phyloP scores from a whole-genome alignment of 352 stramenopile genomes.

The Globisporangium parvum region DNA sequence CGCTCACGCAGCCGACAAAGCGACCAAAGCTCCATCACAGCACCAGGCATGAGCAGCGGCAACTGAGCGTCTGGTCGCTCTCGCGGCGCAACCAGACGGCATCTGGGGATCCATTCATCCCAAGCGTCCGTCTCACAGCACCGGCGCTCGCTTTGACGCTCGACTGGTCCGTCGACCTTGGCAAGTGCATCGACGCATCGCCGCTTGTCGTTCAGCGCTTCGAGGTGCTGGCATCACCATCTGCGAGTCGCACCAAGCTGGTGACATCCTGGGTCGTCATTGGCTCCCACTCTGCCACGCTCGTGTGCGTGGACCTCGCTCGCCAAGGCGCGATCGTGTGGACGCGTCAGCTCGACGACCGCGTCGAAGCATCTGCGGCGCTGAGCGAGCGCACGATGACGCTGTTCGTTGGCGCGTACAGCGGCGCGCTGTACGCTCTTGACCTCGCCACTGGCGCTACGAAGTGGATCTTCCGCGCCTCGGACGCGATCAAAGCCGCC shows the following conservation, averaged over 20 bases:
- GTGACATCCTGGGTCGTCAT: conserved; percentile 26
- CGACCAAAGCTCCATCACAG: background rate
- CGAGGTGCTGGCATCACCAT: background rate
- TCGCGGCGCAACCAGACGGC: conserved; percentile 24
- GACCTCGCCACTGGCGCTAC: conserved; percentile 22
- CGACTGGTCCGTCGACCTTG: conserved; percentile 30
- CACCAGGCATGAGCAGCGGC: background rate
- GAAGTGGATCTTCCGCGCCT: conserved; percentile 29
- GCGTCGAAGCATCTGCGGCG: conserved; percentile 46
- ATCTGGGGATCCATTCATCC: conserved; percentile 4
- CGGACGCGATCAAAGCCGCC: conserved; percentile 43
- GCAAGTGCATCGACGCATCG: conserved; percentile 63
- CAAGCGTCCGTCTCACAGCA: background rate
- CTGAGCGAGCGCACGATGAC: conserved; percentile 23
- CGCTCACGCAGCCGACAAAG: background rate
- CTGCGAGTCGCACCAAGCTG: background rate
- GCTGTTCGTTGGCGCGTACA: conserved; percentile 53
- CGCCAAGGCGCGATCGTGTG: conserved; percentile 22
- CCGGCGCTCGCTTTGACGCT: conserved; percentile 6
- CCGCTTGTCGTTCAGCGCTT: conserved; percentile 34
- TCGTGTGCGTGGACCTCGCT: conserved; percentile 41
- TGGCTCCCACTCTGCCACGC: conserved; percentile 38
- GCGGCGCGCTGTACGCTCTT: conserved; percentile 38
- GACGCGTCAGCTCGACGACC: conserved; percentile 38
- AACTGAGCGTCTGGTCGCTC: background rate